Evolutionary conservation across 768 basidiomycete species (phyloP).

Genomic region (Rubroboletus satanas): DNA sequence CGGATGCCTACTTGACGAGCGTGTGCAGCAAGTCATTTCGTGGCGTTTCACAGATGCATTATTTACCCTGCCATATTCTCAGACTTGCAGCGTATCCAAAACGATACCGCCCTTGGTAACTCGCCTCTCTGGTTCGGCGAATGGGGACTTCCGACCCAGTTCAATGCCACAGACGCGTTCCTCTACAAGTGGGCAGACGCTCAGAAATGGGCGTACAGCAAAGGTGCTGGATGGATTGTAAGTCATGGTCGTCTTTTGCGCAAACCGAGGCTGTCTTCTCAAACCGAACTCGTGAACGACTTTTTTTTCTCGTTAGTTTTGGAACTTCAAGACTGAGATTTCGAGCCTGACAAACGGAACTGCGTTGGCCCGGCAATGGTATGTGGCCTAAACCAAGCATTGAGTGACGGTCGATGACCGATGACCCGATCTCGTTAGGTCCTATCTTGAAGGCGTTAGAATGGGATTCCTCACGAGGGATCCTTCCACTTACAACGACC

Average conservation of each 20-base stretch:
- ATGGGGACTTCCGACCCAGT: constrained; percentile 64
- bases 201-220: constrained; percentile 61
- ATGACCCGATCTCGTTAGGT: constrained; percentile 43
- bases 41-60: background rate
- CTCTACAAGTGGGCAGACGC: constrained; percentile 69
- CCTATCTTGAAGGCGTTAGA: constrained; percentile 59
- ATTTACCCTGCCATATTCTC: background rate
- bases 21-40: constrained; percentile 58
- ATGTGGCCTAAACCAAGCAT: constrained; percentile 9
- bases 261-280: background rate
- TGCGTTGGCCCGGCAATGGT: constrained; percentile 59
- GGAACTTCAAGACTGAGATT: constrained; percentile 73
- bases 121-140: constrained; percentile 55
- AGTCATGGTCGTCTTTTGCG: constrained; percentile 22
- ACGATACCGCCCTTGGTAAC: constrained; percentile 42
- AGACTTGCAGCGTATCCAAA: constrained; percentile 60
- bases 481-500: constrained; percentile 52
- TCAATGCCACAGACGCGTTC: constrained; percentile 60
- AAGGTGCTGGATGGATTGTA: constrained; percentile 66
- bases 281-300: background rate
- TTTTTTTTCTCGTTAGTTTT: constrained; percentile 47
- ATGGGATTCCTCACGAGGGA: constrained; percentile 61
- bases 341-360: constrained; percentile 45
- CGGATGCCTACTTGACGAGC: constrained; percentile 58
- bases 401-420: no score